Evolutionary conservation across 2,329 filamentous ascomycete species (phyloP), one percentile per base, ranked within the genome.

Genomic region (Alternaria consortialis): DNA sequence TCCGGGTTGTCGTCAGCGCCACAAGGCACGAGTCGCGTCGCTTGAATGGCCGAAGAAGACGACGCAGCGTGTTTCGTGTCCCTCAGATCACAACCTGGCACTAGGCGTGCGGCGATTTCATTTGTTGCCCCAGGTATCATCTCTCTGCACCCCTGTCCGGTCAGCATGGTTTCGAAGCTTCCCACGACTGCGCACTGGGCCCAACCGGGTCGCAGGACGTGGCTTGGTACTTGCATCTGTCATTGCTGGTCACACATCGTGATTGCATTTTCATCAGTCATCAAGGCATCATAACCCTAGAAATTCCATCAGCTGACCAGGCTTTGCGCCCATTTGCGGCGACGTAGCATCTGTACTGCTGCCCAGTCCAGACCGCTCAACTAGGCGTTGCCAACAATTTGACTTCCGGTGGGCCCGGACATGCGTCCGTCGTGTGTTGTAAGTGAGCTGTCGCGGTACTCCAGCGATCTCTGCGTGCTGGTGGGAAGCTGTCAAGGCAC

Each of bases 11-110:
- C 56, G 63, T 65, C 68, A 65, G 64, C 61, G 64, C 62, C 46
- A 42, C 91, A 92, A 2, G 88, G 0, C 90, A 92, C 23, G 97
- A 97, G 74, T 89, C 92, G 0, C 88, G 64, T 92, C 56, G 91
- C 93, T 1, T 56, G 52, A 53, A 17, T 57, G 53, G 53, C 58
- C 58, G 40, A 65, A 47, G 66, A 67, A 46, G 67, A 69, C 62
- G 66, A 68, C 67, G 61, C 67, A 66, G 64, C 64, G 69, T 60
- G 70, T 76, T 72, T 75, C 72, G 72, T 63, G 53, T 65, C 59
- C 46, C 58, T 50, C 63, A 58, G 57, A 64, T 58, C 56, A 48
- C 56, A 37, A 9, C 48, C 59, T 58, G 62, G 47, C 59, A 32
- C 57, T 55, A 62, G 58, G 62, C 58, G 55, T 53, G 63, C 73